Evolutionary conservation across 495 filamentous ascomycete species (phyloP), one percentile per base, ranked within the genome.

Genomic region (Xylaria flabelliformis): DNA sequence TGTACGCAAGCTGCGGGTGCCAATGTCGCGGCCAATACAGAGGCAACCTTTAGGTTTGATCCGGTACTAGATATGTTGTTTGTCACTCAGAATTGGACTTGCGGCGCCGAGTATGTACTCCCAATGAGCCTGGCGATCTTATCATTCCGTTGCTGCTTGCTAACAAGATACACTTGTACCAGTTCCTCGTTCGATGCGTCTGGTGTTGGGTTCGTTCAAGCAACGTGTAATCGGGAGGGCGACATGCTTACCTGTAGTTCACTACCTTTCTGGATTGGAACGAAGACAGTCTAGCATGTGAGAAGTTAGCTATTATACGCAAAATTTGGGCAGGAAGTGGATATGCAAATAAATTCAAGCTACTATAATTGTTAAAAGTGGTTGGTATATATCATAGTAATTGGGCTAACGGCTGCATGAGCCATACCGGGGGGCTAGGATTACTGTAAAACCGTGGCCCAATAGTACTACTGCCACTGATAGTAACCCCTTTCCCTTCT

Each of bases 181-280:
- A 83, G 79, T 17, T 72, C 77, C 13, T 68, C 75, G 2, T 73
- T 78, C 10, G 71, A 78, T 41, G 72, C 69, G 9, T 64, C 73
- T 13, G 82, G 82, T 1, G 74, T 82, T 26, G 75, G 67, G 0
- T 84, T 75, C 44, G 74, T 83, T 8, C 82, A 84, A 53, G 78
- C 78, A 6, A 74, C 74, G 0, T 84, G 82, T 56, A 77, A 69
- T 26, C 76, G 82, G 29, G 71, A 73, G 65, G 78, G 78, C 51
- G 72, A 79, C 50, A 44, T 79, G 17, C 79, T 84, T 19, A 76
- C 72, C 8, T 84, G 82, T 50, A 78, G 69, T 17, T 80, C 79
- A 19, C 68, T 75, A 4, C 76, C 79, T 0, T 61, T 84, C 19
- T 82, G 81, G 82, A 75, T 84, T 64, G 82, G 82, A 7, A 82